Evolutionary conservation across 2,329 filamentous ascomycete species (phyloP), one percentile per base, ranked within the genome.

Genomic region (Microdochium paspali): DNA sequence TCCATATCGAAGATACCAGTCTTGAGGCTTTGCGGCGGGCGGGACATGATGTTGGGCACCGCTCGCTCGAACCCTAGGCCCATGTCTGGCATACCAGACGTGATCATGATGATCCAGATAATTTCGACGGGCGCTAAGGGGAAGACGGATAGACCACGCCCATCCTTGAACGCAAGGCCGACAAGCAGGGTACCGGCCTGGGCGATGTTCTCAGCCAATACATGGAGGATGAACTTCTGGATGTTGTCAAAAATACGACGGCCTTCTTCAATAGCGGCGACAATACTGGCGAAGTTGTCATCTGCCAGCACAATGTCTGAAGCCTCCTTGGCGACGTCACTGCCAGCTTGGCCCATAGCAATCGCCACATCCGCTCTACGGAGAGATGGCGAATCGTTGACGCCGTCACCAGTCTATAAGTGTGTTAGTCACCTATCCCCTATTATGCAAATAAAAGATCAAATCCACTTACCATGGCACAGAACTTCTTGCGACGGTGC

Each of bases 21-120:
- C 40, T 69, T 68, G 15, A 84, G 65, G 58, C 73, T 73, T 52
- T 86, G 82, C 0, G 85, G 85, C 1, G 84, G 83, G 0, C 84
- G 74, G 25, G 67, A 61, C 67, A 90, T 79, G 51, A 89, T 82
- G 58, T 86, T 83, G 0, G 83, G 76, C 0, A 81, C 79, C 0
- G 85, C 83, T 35, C 73, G 67, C 65, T 90, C 85, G 64, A 87
- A 84, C 3, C 85, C 85, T 3, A 90, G 72, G 51, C 85, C 86
- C 80, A 89, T 87, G 53, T 87, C 85, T 2, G 85, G 84, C 55
- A 88, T 72, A 20, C 80, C 82, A 43, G 82, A 86, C 0, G 85
- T 90, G 46, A 87, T 76, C 83, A 89, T 88, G 61, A 88, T 88
- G 53, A 90, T 82, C 85, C 85, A 90, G 44, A 90, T 72, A 53